These are phyloP conservation scores for Scutellaria barbata DNA, from an alignment of 257 asterid genomes.

Conservation along the genomic window DNA sequence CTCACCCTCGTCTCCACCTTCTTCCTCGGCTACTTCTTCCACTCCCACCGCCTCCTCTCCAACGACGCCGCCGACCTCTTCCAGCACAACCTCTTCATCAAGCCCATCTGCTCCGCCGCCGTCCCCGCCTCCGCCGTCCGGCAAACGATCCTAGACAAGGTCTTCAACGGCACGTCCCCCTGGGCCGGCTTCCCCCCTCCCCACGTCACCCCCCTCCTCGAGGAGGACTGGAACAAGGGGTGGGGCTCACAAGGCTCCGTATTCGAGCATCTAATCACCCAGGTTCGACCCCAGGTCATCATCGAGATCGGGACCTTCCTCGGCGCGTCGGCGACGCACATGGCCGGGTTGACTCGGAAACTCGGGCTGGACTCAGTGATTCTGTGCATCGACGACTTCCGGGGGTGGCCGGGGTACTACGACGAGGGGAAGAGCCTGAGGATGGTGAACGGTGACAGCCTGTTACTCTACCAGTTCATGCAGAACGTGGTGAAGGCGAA, in stretches of 20 bases:
- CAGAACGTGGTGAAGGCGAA: conserved; percentile 53
- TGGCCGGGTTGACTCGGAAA: conserved; percentile 48
- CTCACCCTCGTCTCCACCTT: conserved; percentile 31
- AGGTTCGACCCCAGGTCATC: conserved; percentile 51
- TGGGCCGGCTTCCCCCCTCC: conserved; percentile 62
- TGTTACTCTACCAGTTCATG: conserved; percentile 67
- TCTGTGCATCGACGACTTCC: conserved; percentile 65
- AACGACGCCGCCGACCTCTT: conserved; percentile 25
- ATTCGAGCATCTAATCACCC: conserved; percentile 52
- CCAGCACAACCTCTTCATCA: conserved; percentile 47
- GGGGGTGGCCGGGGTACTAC: conserved; percentile 73
- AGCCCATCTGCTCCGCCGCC: conserved; percentile 34
- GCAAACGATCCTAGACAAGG: conserved; percentile 47
- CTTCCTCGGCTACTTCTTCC: conserved; percentile 45
- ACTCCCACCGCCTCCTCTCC: conserved; percentile 29
- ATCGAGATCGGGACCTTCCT: conserved; percentile 71
- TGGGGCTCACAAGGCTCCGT: conserved; percentile 73
- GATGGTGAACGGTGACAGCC: conserved; percentile 60
- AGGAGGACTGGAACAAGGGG: conserved; percentile 44
- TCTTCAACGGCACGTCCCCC: conserved; percentile 61
- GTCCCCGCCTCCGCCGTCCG: conserved; percentile 29
- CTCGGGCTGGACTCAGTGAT: conserved; percentile 51
- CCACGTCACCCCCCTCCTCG: conserved; percentile 41
- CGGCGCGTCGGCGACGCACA: conserved; percentile 72
- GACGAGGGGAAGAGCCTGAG: conserved; percentile 43